Base-by-base conservation (phyloP, 2,329 filamentous ascomycete genomes). In the Paraconiothyrium sp. region DNA sequence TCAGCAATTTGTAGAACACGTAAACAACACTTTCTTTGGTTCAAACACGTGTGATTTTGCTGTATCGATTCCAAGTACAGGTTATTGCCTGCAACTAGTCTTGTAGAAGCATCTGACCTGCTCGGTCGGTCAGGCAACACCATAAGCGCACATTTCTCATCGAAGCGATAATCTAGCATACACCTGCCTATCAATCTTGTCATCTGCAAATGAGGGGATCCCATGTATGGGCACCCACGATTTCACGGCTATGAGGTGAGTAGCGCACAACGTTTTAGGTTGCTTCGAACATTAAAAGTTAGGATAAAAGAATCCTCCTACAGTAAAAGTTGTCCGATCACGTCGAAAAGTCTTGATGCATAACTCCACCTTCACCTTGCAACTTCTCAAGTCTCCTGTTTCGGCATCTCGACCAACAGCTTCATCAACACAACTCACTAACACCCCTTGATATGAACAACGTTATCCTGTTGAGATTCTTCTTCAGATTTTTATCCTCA, bases 1-100 rank as follows among this genome's bases (percentile, higher is more conserved):
- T 14, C 27, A 59, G 48, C 46, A 61, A 34, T 52, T 44, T 64
- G 64, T 67, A 64, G 61, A 64, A 55, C 54, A 62, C 51, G 30
- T 39, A 43, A 52, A 66, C 59, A 61, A 60, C 58, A 57, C 55
- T 48, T 62, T 60, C n/a, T 20, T 24, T 7, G 20, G 10, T 4
- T 3, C 2, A 20, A 24, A 3, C n/a, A 24, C 7, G 20, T 46
- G 10, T 11, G 7, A 22, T n/a, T 20, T 24, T 20, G 3, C 4
- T 41, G 39, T n/a, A 7, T 41, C 2, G 13, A 2, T 41, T 20
- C 8, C 16, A 11, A 41, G n/a, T 41, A 4, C 13, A 16, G 1
- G 13, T 20, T 14, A 4, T 41, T 41, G 6, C 6, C 39, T 16
- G 6, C n/a, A 14, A 41, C 6, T 4, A 37, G 10, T 37, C 2